Conservation (phyloP, 352 stramenopile genomes). For the Pythium scleroteichum region DNA sequence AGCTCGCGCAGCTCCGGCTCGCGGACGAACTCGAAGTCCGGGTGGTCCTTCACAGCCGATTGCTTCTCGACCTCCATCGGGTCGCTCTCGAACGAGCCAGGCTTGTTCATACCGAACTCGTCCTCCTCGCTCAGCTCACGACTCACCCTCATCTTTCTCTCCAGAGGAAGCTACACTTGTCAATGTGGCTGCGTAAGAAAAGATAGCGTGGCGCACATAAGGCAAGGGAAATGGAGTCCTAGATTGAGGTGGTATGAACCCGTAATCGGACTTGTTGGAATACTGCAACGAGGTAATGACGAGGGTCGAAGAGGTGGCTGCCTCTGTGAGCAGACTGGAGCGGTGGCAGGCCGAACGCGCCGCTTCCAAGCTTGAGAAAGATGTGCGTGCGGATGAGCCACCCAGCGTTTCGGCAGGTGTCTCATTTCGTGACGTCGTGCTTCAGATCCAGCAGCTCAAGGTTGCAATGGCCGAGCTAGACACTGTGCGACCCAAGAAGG, state of each 20-base stretch:
- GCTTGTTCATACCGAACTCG: conserved; percentile 73
- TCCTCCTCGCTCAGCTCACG: conserved; percentile 47
- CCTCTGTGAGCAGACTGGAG: conserved; percentile 20
- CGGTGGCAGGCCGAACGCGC: conserved; percentile 51
- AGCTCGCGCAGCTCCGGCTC: conserved; percentile 32
- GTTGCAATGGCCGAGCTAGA: conserved; percentile 75
- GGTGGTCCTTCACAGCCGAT: conserved; percentile 62
- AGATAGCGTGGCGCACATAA: conserved; percentile 17
- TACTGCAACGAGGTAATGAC: conserved; percentile 27
- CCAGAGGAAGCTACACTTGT: background rate
- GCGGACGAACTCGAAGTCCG: conserved; percentile 65
- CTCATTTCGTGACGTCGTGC: background rate
- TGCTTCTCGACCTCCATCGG: conserved; percentile 61
- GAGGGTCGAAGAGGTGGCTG: conserved; percentile 35
- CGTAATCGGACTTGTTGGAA: background rate
- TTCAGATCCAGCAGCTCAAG: conserved; percentile 75
- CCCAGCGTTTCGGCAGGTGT: background rate
- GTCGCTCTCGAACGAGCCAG: conserved; percentile 52
- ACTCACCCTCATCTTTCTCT: conserved; percentile 1
- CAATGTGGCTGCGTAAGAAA: conserved; percentile 21
- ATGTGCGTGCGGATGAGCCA: conserved; percentile 24
- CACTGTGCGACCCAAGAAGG: conserved; percentile 68
- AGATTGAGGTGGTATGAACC: background rate
- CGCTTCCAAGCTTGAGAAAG: conserved; percentile 40
- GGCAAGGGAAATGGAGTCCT: background rate